phyloP scores from a whole-genome alignment of 805 yeast species.

The Barnettozyma populi region DNA sequence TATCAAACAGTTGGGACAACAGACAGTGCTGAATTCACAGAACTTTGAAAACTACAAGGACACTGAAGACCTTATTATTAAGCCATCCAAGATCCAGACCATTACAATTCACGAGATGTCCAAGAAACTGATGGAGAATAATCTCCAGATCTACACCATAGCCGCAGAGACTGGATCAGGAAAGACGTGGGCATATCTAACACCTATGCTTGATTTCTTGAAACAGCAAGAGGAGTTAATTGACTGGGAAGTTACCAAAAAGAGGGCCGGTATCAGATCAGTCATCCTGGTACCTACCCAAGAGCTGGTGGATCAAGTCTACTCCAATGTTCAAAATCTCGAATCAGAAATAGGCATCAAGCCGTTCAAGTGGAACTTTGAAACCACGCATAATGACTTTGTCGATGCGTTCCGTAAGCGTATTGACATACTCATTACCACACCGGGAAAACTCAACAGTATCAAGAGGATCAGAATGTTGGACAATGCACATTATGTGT shows the following conservation, averaged over 20 bases:
- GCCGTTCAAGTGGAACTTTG: constrained; percentile 57
- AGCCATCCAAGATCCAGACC: constrained; percentile 78
- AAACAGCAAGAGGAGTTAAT: constrained; percentile 42
- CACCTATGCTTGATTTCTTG: constrained; percentile 66
- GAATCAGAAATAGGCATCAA: constrained; percentile 36
- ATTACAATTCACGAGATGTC: constrained; percentile 50
- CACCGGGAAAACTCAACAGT: constrained; percentile 66
- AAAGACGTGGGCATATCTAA: constrained; percentile 86
- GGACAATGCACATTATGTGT: constrained; percentile 33
- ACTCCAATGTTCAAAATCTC: constrained; percentile 32
- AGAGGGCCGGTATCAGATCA: constrained; percentile 50
- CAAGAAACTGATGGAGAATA: constrained; percentile 29
- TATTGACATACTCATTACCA: constrained; percentile 76
- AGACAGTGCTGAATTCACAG: constrained; percentile 34
- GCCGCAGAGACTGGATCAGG: constrained; percentile 99
- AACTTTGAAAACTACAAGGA: constrained; percentile 20
- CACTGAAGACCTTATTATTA: constrained; percentile 18
- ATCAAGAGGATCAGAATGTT: constrained; percentile 32
- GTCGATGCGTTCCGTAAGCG: constrained; percentile 43
- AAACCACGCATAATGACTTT: constrained; percentile 49
- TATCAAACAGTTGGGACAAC: constrained; percentile 44
- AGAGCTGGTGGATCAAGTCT: constrained; percentile 81
- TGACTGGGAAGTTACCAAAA: constrained; percentile 28
- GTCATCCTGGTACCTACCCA: constrained; percentile 85
- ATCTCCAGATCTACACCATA: constrained; percentile 59